These are phyloP conservation scores for Lipomyces yamanashiensis DNA, from an alignment of 805 yeast genomes.

Conservation along the genomic window DNA sequence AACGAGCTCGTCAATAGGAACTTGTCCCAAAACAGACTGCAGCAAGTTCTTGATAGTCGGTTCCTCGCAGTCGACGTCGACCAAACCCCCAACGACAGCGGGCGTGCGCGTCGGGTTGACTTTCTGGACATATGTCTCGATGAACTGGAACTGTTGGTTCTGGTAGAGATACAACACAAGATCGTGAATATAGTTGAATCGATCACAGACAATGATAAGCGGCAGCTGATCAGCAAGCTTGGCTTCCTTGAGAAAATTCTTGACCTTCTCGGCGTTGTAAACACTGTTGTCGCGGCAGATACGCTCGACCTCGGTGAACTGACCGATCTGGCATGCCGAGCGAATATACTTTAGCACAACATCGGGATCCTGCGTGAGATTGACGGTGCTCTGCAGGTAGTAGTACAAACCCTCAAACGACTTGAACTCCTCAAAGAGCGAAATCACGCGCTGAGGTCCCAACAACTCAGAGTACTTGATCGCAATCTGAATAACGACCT, in stretches of 20 bases:
- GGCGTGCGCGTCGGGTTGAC: slow-evolving; percentile 96
- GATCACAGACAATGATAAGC: slow-evolving; percentile 92
- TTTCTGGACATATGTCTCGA: slow-evolving; percentile 97
- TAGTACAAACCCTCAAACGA: slow-evolving; percentile 93
- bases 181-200: slow-evolving; percentile 89
- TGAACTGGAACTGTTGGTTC: slow-evolving; percentile 92
- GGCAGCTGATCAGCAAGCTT: slow-evolving; percentile 94
- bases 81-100: slow-evolving; percentile 91
- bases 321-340: slow-evolving; percentile 88
- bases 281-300: slow-evolving; percentile 91
- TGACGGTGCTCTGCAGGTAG: slow-evolving; percentile 90
- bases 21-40: slow-evolving; percentile 88
- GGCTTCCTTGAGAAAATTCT: slow-evolving; percentile 94
- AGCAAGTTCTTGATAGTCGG: slow-evolving; percentile 77
- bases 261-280: slow-evolving; percentile 95
- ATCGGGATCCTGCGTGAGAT: slow-evolving; percentile 89
- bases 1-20: slow-evolving; percentile 87
- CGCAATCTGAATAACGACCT: slow-evolving; percentile 93
- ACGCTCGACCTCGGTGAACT: slow-evolving; percentile 92
- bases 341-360: slow-evolving; percentile 96
- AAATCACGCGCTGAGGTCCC: slow-evolving; percentile 83
- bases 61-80: slow-evolving; percentile 98
- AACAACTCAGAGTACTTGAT: slow-evolving; percentile 93
- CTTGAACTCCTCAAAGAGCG: slow-evolving; percentile 90
- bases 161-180: slow-evolving; percentile 91